A percentile compares a stretch with the other conserved stretches of the same genome.
Evolutionary conservation across 148 eudicot genomes (phyloP).

Genomic region (Arctostaphylos glauca): DNA sequence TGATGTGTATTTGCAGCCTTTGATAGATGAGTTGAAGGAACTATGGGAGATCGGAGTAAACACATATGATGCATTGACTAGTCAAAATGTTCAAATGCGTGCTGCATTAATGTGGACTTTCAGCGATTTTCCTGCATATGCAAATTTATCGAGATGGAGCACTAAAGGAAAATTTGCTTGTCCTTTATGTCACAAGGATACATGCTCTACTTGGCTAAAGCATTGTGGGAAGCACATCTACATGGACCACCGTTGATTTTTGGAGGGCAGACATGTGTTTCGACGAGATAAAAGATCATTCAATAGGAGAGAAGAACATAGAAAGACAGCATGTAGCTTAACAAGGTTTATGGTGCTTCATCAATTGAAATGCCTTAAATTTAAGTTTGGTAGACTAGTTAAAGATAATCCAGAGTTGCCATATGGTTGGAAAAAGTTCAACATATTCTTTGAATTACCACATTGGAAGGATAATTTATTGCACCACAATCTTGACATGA

Average conservation of each 20-base stretch:
- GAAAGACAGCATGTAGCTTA: too few relatives aligned
- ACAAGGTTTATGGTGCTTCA: too few relatives aligned
- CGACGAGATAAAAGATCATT: background rate
- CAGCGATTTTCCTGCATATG: constrained; percentile 22
- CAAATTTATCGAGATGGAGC: constrained; percentile 24
- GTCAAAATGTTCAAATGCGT: background rate
- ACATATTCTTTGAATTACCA: too few relatives aligned
- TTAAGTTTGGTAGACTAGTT: too few relatives aligned
- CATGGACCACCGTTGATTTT: constrained; percentile 2
- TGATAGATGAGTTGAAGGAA: constrained; percentile 12
- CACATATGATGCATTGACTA: constrained; percentile 5
- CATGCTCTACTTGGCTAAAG: too few relatives aligned
- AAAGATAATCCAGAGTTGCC: too few relatives aligned
- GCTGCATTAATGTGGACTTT: constrained; percentile 22
- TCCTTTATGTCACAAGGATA: background rate
- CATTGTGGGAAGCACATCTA: too few relatives aligned
- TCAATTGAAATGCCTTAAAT: too few relatives aligned
- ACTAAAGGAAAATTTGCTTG: constrained; percentile 12
- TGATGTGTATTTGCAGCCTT: constrained; percentile 5
- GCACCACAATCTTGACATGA: too few relatives aligned
- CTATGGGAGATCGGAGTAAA: constrained; percentile 12
- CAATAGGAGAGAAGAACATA: too few relatives aligned
- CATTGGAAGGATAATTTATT: too few relatives aligned
- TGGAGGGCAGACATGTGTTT: constrained; percentile 5
- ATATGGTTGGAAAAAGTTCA: too few relatives aligned